Evolutionary conservation across 2,329 filamentous ascomycete genomes (phyloP), one percentile per base, ranked within the genome.

Genomic region (Malbranchea zuffiana): DNA sequence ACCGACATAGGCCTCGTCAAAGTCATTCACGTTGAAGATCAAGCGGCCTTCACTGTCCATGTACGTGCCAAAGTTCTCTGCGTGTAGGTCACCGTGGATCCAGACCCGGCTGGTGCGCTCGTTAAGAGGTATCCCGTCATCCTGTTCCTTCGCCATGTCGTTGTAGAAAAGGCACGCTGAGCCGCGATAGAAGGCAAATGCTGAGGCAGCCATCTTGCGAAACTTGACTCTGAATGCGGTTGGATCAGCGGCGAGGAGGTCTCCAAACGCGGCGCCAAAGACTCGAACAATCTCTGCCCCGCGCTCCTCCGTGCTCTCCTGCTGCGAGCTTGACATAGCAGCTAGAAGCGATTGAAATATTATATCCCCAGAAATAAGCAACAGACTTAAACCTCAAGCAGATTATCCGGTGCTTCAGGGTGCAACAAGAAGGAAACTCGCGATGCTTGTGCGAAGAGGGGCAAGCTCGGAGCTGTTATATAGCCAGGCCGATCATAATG

Each of bases 181-280:
- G 25, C 44, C 44, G 18, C 44, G 38, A 35, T 46, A 46, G 39
- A 47, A 47, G 32, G 45, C 45, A 26, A 47, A 47, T 8, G 45
- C 42, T 18, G 45, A 46, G 11, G 44, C 42, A 5, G 45, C 45
- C 45, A 47, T 47, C 33, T 47, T 47, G 30, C 45, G 44, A 35
- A 47, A 47, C 63, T 66, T 38, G 54, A 60, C 19, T 35, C 44
- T 1, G 51, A 57, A 15, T 45, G 51, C 20, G 43, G 50, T 8
- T 65, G 60, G 54, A 46, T 63, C 4, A 52, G 62, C 12, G 63
- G 65, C 41, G 35, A 47, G 16, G 49, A 45, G 11, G 10, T 44
- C 39, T 6, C 42, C 39, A n/a, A 47, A 47, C 1, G 45, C 41
- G 2, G 16, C 30, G n/a, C 18, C n/a, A 30, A 47, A 47, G 36